These are phyloP conservation scores for Globisporangium spiculum DNA, from an alignment of 352 stramenopile genomes.

Conservation along the genomic window DNA sequence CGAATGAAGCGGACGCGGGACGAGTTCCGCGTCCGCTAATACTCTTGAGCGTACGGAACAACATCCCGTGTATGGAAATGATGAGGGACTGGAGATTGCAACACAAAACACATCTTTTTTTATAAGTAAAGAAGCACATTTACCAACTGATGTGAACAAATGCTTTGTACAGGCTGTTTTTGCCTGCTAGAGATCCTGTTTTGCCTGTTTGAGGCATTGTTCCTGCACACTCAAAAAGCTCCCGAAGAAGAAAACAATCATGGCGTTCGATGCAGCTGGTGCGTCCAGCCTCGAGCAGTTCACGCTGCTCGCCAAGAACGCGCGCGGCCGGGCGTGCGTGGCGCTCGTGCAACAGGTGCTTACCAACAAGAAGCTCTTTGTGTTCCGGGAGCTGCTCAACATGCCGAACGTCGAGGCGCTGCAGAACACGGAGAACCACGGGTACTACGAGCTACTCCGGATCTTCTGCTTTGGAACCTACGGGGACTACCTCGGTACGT, in stretches of 20 bases:
- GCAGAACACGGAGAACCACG: constrained; percentile 64
- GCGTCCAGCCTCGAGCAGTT: constrained; percentile 90
- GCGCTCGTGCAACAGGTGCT: constrained; percentile 92
- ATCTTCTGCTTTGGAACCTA: constrained; percentile 91
- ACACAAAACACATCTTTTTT: too few species aligned
- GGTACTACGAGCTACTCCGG: constrained; percentile 78
- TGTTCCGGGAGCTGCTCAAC: constrained; percentile 91
- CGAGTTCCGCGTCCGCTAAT: too few species aligned
- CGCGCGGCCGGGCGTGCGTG: constrained; percentile 86
- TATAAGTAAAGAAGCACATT: too few species aligned
- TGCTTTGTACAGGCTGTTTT: too few species aligned
- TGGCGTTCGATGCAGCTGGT: constrained; percentile 67
- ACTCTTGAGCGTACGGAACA: too few species aligned
- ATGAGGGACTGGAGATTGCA: too few species aligned
- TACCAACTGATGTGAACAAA: too few species aligned
- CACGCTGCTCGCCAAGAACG: constrained; percentile 90
- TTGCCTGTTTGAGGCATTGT: too few species aligned
- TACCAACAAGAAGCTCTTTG: constrained; percentile 90
- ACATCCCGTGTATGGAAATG: too few species aligned
- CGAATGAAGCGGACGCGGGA: too few species aligned
- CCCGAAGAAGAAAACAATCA: constrained; percentile 17
- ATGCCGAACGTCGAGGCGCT: constrained; percentile 90
- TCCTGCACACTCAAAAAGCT: too few species aligned
- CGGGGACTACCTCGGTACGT: constrained; percentile 73
- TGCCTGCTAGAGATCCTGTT: too few species aligned